phyloP scores from a whole-genome alignment of 306 rosid genomes.

The Cicer bijugum region DNA sequence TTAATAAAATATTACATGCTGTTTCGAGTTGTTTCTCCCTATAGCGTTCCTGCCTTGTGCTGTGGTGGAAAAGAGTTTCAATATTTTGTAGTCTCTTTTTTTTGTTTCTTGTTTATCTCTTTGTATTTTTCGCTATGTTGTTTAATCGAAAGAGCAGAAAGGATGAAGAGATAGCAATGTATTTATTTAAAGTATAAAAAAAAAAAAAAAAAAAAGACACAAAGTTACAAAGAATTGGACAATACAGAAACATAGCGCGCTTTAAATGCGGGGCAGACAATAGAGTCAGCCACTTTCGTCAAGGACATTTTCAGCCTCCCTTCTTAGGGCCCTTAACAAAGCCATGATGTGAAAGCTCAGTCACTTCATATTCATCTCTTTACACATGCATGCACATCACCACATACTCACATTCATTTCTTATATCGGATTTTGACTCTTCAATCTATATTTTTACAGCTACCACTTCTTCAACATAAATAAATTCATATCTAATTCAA shows the following conservation, averaged over 20 bases:
- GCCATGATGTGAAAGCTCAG: conserved; percentile 62
- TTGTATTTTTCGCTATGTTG: too few species aligned
- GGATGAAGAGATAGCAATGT: conserved; percentile 3
- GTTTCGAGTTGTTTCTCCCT: too few species aligned
- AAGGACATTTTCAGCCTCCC: conserved; percentile 60
- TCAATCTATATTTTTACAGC: neutral
- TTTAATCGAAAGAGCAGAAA: conserved; percentile 22
- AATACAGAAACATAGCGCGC: conserved; percentile 50
- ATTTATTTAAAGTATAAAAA: too few species aligned
- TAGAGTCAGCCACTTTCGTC: conserved; percentile 58
- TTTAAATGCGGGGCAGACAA: conserved; percentile 66
- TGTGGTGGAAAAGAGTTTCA: too few species aligned
- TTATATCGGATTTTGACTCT: neutral
- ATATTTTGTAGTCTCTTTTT: too few species aligned
- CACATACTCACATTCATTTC: neutral
- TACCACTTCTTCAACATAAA: too few species aligned
- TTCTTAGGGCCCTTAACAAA: conserved; percentile 49
- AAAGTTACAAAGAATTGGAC: conserved; percentile 36
- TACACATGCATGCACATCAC: neutral
- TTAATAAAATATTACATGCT: too few species aligned
- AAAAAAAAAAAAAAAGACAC: neutral
- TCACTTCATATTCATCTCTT: conserved; percentile 38
- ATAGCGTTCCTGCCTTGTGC: too few species aligned
- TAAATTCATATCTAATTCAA: too few species aligned
- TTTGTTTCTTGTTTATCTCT: too few species aligned